Evolutionary conservation across 2,329 filamentous ascomycete genomes (phyloP), one percentile per base, ranked within the genome.

Genomic region (Daldinia sp.): DNA sequence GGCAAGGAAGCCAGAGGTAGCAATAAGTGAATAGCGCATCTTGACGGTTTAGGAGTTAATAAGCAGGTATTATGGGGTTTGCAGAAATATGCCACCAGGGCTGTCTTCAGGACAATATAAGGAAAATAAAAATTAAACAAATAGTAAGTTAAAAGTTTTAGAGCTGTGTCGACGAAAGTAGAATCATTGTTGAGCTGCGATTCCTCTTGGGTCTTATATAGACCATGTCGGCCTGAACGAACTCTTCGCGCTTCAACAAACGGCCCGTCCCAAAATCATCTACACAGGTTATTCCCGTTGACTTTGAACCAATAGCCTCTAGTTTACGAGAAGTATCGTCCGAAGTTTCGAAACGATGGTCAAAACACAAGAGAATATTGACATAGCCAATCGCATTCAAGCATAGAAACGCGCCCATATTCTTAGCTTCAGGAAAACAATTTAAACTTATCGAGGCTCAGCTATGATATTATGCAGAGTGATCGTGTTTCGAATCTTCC

Each of bases 1-100:
- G 56, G 69, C 67, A 11, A 76, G 64, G 55, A 75, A 68, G 65
- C 72, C 69, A 23, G 71, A 71, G 52, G 61, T 55, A 47, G 70
- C 41, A 54, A 73, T 41, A 34, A 69, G 35, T 49, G 72, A 71
- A 66, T 71, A 74, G 54, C 67, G 72, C 74, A 75, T 75, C 30
- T 69, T 74, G 56, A 54, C 57, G 34, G 37, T 2, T 58, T 37
- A 21, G 21, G 9, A 21, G 52, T 57, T 57, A 53, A 50, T 39
- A 15, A 54, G 59, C 21, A 37, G 29, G 25, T 64, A 59, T 37
- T 34, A 56, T 29, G 32, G 21, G 37, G 53, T 52, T 23, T 9
- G 6, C 34, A 56, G 13, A 13, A 62, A 63, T 52, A 58, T 56
- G 72, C 73, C 73, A 60, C 73, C 73, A 25, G 73, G 73, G 72